Conservation (phyloP, 306 rosid species). For the Cicer bijugum region DNA sequence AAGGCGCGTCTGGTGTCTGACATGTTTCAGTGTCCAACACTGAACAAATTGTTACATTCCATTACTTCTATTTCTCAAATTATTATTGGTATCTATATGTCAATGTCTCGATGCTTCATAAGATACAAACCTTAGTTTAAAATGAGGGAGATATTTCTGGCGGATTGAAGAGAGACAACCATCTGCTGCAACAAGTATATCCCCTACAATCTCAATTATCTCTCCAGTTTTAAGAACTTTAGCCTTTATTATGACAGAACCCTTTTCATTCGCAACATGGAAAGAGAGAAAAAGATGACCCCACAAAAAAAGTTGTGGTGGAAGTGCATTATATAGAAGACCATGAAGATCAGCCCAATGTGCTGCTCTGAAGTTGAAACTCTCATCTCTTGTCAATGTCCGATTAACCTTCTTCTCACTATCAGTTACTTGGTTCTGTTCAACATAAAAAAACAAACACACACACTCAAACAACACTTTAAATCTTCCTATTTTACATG, state of each 20-base stretch:
- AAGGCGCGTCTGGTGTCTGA: too few relatives aligned
- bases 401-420: conserved; percentile 56
- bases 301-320: conserved; percentile 68
- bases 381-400: conserved; percentile 72
- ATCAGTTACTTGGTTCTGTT: conserved; percentile 70
- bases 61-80: too few relatives aligned
- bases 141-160: conserved; percentile 61
- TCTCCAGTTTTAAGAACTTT: conserved; percentile 57
- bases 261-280: conserved; percentile 53
- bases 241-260: conserved; percentile 58
- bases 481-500: not conserved
- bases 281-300: conserved; percentile 71
- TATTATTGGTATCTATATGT: too few relatives aligned
- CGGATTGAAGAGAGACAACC: conserved; percentile 84
- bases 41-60: too few relatives aligned
- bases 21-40: too few relatives aligned
- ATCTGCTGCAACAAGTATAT: conserved; percentile 90
- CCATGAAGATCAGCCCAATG: conserved; percentile 87
- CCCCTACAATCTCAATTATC: conserved; percentile 56
- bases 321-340: conserved; percentile 64
- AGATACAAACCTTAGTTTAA: conserved; percentile 61
- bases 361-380: conserved; percentile 74
- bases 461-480: not conserved
- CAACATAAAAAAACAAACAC: not conserved
- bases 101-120: too few relatives aligned